These are phyloP conservation scores for Lactarius quietus DNA, from an alignment of 768 basidiomycete species.

Conservation along the genomic window DNA sequence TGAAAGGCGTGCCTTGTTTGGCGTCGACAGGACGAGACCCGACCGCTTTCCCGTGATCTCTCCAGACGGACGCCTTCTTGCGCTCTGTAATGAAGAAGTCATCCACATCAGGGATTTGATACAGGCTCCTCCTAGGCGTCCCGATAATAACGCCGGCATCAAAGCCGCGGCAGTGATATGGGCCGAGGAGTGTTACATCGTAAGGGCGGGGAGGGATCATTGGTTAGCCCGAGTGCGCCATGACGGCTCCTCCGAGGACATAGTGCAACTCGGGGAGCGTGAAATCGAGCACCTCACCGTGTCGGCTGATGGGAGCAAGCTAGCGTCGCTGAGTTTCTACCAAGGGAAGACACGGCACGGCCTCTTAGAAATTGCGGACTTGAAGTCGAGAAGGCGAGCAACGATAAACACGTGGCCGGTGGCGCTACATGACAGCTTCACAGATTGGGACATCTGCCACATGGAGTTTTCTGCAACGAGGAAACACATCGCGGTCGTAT, in stretches of 20 bases:
- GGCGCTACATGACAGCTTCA: slow-evolving; percentile 19
- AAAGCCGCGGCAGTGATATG: slow-evolving; percentile 5
- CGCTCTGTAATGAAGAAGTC: slow-evolving; percentile 13
- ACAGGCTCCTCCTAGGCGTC: slow-evolving; percentile 1
- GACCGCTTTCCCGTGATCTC: slow-evolving; percentile 19
- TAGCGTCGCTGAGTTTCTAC: slow-evolving; percentile 12
- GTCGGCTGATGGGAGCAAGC: slow-evolving; percentile 8
- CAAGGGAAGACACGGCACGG: slow-evolving; percentile 12
- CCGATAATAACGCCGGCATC: neutral
- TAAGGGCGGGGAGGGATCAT: slow-evolving; percentile 5
- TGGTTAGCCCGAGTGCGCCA: slow-evolving; percentile 14
- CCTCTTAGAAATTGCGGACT: slow-evolving; percentile 10
- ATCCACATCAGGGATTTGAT: slow-evolving; percentile 14
- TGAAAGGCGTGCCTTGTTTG: neutral
- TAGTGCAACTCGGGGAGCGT: slow-evolving; percentile 9
- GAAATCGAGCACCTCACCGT: slow-evolving; percentile 8
- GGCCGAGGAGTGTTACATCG: slow-evolving; percentile 8
- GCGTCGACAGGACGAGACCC: slow-evolving; percentile 6
- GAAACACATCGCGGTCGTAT: slow-evolving; percentile 13
- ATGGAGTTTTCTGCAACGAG: slow-evolving; percentile 20
- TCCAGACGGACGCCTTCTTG: slow-evolving; percentile 13
- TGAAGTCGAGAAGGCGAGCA: slow-evolving; percentile 13
- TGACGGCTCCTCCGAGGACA: slow-evolving; percentile 14
- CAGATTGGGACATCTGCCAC: slow-evolving; percentile 12
- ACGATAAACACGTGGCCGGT: slow-evolving; percentile 12